These are phyloP conservation scores for Dendrobium chrysotoxum DNA, from an alignment of 106 monocot species.

Conservation along the genomic window DNA sequence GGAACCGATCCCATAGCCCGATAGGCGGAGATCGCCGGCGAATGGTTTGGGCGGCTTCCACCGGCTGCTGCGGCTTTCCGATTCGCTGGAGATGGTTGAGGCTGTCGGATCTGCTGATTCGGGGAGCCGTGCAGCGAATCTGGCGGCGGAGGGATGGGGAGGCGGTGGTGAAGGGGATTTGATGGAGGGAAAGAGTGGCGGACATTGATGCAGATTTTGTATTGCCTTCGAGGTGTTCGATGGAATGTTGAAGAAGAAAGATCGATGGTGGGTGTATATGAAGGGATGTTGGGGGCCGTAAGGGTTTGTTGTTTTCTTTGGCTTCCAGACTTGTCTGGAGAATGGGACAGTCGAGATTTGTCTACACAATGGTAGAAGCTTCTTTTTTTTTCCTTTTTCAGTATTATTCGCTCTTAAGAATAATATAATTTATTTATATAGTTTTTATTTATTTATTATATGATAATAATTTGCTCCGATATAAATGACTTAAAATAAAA, in stretches of 20 bases:
- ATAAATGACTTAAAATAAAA: too few species aligned
- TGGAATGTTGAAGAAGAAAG: background rate
- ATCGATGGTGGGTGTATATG: background rate
- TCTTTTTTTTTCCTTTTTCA: background rate
- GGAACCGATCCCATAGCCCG: constrained; percentile 58
- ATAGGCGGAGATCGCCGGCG: constrained; percentile 1
- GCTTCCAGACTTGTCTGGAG: background rate
- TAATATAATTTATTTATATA: too few species aligned
- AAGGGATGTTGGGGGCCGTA: background rate
- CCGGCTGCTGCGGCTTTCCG: constrained; percentile 10
- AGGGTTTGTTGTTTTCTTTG: background rate
- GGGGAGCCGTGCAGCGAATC: background rate
- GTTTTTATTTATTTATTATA: too few species aligned
- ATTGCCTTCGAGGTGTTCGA: background rate
- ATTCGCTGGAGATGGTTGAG: constrained; percentile 23
- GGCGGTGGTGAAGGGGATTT: background rate
- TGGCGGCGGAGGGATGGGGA: background rate
- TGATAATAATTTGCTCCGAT: too few species aligned
- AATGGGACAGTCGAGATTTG: background rate
- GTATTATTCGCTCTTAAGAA: too few species aligned
- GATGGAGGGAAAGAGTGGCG: background rate
- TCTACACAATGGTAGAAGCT: background rate
- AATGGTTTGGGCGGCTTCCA: background rate
- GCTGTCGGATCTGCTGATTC: background rate
- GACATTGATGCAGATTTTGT: background rate